Evolutionary conservation across 106 monocot species (phyloP), one percentile per base, ranked within the genome.

Genomic region (Dioscorea alata): DNA sequence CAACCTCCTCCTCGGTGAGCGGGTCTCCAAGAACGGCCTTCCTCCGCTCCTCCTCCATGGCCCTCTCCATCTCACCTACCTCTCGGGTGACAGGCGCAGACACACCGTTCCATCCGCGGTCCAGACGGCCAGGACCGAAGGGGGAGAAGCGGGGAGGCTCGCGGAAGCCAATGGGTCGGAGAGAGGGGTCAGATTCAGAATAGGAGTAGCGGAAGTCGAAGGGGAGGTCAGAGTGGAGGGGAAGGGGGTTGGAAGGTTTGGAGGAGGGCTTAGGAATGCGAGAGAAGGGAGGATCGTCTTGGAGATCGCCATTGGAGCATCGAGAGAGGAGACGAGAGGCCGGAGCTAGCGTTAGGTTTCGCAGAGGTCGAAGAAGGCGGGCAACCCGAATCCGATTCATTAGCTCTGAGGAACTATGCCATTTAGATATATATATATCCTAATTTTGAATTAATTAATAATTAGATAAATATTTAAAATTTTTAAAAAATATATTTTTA

Each of bases 121-220:
- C 94, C 19, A 94, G 76, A 12, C 89, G 81, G 33, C 94, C 90
- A 33, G 94, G 94, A 0, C 94, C 94, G 71, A 94, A 94, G 10
- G 94, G 94, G 32, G 94, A 94, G 84, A 94, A 94, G 50, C 84
- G 84, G 14, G 82, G 79, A 49, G 86, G 86, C 71, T 94, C 94
- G 48, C 94, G 84, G 77, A 87, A 87, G 23, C 87, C 92, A 58
- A 99, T 87, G 4, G 97, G 89, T 49, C 61, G 57, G 13, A 78
- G 72, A 34, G 72, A 50, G 1, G 80, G 83, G 67, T 81, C 72
- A 33, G 78, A 73, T 73, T 99, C 97, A 4, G 92, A 90, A 83
- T 99, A 99, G 50, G 89, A 87, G 90, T 85, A 99, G 33, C 86
- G 85, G 79, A 99, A 99, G 49, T 99, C 90, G 73, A 92, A 99